These are phyloP conservation scores for Emydomyces testavorans DNA, from an alignment of 2,329 filamentous ascomycete species.

Conservation along the genomic window DNA sequence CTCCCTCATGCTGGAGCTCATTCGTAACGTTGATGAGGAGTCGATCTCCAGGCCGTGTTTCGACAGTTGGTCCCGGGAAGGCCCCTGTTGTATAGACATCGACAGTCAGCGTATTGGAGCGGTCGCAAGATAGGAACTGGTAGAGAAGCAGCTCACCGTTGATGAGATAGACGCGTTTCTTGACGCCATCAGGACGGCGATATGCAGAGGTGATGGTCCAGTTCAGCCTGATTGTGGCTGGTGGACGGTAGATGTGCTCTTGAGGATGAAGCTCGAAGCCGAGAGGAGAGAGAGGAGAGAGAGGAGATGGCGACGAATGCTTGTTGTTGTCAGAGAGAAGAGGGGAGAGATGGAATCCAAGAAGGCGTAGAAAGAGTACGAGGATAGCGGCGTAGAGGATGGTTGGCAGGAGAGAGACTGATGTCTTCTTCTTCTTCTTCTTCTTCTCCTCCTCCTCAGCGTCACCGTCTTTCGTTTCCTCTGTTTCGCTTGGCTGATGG, in stretches of 20 bases:
- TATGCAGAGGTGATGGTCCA: constrained; percentile 35
- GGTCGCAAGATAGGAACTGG: not conserved
- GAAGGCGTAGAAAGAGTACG: not conserved
- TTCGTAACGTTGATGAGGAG: constrained; percentile 37
- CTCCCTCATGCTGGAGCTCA: constrained; percentile 27
- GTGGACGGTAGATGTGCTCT: constrained; percentile 31
- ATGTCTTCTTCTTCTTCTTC: not conserved
- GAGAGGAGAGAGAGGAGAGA: too few species aligned
- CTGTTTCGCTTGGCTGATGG: not conserved
- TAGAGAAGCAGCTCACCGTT: constrained; percentile 32
- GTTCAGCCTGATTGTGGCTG: constrained; percentile 26
- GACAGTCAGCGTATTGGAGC: not conserved
- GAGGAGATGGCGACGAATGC: not conserved
- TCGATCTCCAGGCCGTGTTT: constrained; percentile 38
- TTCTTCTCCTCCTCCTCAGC: not conserved
- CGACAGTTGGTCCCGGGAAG: constrained; percentile 42
- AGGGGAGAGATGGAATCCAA: not conserved
- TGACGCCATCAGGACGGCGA: constrained; percentile 41
- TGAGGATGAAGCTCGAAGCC: constrained; percentile 32
- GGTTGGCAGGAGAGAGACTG: not conserved
- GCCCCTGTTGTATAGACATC: constrained; percentile 19
- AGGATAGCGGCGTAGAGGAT: not conserved
- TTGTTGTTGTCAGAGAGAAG: not conserved
- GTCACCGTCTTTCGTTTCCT: too few species aligned
- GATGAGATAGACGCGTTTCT: constrained; percentile 41